Evolutionary conservation across 495 filamentous ascomycete species (phyloP), one percentile per base, ranked within the genome.

Genomic region (Penicillium odoratum): DNA sequence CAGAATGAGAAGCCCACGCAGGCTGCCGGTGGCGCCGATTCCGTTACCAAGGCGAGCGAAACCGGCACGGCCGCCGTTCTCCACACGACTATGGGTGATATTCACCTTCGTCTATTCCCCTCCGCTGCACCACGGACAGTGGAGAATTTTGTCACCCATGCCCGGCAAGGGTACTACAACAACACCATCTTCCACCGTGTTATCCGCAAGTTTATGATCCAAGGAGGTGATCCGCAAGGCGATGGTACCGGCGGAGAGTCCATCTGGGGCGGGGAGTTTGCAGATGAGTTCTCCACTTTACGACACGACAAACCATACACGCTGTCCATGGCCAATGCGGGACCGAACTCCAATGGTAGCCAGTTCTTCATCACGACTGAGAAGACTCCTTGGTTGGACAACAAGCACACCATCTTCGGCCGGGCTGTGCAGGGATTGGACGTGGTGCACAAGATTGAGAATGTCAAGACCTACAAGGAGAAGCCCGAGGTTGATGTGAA

Each of bases 301-400:
- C 92, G 88, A 67, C 94, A 98, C 62, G 95, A 98, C 74, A 96
- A 95, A 73, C 87, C 95, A 3, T 98, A 97, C 69, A 98, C 93
- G 3, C 78, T 98, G 33, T 92, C 88, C 59, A 98, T 97, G 93
- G 94, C 94, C 7, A 99, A 99, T 72, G 93, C 94, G 0, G 94
- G 94, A 0, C 89, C 91, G 0, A 94, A 85, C 51, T 85, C 82
- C 38, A 88, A 90, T 58, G 83, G 81, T 7, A 91, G 87, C 58
- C 94, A 99, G 73, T 99, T 99, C 73, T 99, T 99, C 63, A 96
- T 99, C 58, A 98, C 94, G 6, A 97, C 94, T 2, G 94, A 98
- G 71, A 94, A 94, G 76, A 91, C 94, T 11, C 87, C 92, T 13
- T 99, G 95, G 95, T 74, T 99, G 55, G 94, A 99, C 69, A 86